These are phyloP conservation scores for Penicillium corylophilum DNA, from an alignment of 2,329 filamentous ascomycete genomes.

Conservation along the genomic window DNA sequence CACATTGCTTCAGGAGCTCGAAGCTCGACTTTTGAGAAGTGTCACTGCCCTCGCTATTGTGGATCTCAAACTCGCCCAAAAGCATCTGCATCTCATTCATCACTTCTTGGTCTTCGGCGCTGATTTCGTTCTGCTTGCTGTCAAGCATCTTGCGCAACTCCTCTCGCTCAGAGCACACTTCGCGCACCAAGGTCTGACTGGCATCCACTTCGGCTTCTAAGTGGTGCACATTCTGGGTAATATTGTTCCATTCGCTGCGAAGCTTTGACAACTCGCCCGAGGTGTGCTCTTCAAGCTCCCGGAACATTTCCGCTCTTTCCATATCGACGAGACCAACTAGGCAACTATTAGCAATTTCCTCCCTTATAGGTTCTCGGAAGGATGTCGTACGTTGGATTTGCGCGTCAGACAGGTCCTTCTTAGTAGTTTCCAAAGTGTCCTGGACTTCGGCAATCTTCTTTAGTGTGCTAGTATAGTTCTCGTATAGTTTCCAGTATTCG, in stretches of 20 bases:
- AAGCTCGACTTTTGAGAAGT: constrained; percentile 37
- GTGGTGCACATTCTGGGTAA: constrained; percentile 35
- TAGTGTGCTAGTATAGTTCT: constrained; percentile 37
- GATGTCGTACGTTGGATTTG: constrained; percentile 32
- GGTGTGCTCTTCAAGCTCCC: constrained; percentile 37
- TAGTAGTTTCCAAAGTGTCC: constrained; percentile 34
- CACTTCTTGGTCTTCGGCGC: constrained; percentile 41
- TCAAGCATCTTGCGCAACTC: constrained; percentile 41
- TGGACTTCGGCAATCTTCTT: constrained; percentile 42
- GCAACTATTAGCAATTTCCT: constrained; percentile 19
- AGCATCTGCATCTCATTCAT: constrained; percentile 44
- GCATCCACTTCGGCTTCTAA: constrained; percentile 42
- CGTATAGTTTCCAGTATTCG: constrained; percentile 43
- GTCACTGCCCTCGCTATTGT: constrained; percentile 33
- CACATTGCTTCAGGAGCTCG: constrained; percentile 45
- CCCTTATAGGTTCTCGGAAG: background rate
- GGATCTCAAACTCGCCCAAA: constrained; percentile 40
- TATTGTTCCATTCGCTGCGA: constrained; percentile 36
- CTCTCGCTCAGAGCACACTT: constrained; percentile 41
- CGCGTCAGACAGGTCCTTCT: constrained; percentile 38
- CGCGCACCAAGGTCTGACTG: constrained; percentile 38
- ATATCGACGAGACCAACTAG: constrained; percentile 37
- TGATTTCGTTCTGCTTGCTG: constrained; percentile 39
- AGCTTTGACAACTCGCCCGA: constrained; percentile 35
- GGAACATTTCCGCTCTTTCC: constrained; percentile 40